phyloP scores from a whole-genome alignment of 306 rosid species.

The Pterocarpus santalinus region DNA sequence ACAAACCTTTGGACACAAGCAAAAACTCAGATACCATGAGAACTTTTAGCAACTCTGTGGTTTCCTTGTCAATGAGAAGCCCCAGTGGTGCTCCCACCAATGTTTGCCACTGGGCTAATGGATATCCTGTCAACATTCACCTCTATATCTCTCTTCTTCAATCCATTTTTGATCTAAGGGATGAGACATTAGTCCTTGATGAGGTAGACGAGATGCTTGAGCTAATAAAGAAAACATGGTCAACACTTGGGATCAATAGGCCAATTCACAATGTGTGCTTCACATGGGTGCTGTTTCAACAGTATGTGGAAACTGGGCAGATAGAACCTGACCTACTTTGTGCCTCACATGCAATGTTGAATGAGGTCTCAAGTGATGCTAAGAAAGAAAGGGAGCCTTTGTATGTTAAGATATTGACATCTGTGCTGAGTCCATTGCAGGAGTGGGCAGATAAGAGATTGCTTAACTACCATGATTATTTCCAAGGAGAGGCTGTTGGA shows the following conservation, averaged over 20 bases:
- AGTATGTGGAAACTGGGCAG: slow-evolving; percentile 71
- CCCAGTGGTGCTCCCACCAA: slow-evolving; percentile 65
- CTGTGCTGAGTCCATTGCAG: slow-evolving; percentile 66
- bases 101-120: slow-evolving; percentile 95
- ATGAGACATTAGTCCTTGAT: slow-evolving; percentile 81
- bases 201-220: slow-evolving; percentile 91
- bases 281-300: slow-evolving; percentile 82
- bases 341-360: slow-evolving; percentile 79
- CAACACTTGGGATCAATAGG: slow-evolving; percentile 76
- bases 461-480: slow-evolving; percentile 72
- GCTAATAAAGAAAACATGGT: slow-evolving; percentile 91
- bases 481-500: slow-evolving; percentile 59
- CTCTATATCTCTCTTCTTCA: slow-evolving; percentile 76
- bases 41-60: slow-evolving; percentile 75
- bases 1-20: slow-evolving; percentile 70
- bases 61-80: slow-evolving; percentile 77
- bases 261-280: slow-evolving; percentile 75
- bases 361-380: slow-evolving; percentile 74
- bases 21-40: slow-evolving; percentile 91
- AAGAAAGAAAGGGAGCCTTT: slow-evolving; percentile 65
- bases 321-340: slow-evolving; percentile 78
- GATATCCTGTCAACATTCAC: slow-evolving; percentile 82
- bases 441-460: slow-evolving; percentile 84
- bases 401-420: slow-evolving; percentile 64
- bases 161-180: slow-evolving; percentile 70